Percentiles rank a stretch among this genome's conserved stretches.
Evolutionary conservation across 169 alveolate genomes (phyloP).

Genomic region (Blepharisma undulans): DNA sequence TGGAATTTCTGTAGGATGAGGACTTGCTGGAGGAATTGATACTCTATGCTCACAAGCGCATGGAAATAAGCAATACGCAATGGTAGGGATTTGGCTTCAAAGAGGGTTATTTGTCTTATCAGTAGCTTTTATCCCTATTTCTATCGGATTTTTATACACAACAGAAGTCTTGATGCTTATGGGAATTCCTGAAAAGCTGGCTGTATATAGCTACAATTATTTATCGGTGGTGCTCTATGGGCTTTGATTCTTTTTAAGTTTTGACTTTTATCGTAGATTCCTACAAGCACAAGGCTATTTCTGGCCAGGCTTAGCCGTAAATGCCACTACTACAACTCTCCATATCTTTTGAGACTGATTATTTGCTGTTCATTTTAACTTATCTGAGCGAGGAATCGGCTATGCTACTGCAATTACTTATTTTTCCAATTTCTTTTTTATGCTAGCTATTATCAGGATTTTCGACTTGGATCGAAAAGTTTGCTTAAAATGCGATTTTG

Average conservation of each 20-base stretch:
- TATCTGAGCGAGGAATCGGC: background rate
- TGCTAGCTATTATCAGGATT: background rate
- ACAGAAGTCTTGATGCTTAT: background rate
- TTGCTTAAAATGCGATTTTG: background rate
- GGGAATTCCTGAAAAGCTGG: background rate
- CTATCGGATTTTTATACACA: background rate
- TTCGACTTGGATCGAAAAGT: background rate
- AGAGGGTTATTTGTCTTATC: background rate
- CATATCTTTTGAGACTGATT: slow-evolving; percentile 16
- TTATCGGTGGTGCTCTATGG: background rate
- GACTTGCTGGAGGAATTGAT: slow-evolving; percentile 55
- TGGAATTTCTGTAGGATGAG: slow-evolving; percentile 41
- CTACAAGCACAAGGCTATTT: background rate
- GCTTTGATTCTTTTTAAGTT: slow-evolving; percentile 8
- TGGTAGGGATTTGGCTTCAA: slow-evolving; percentile 40
- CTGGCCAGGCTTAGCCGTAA: slow-evolving; percentile 12
- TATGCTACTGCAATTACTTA: slow-evolving; percentile 24
- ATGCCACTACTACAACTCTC: background rate
- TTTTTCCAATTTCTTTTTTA: background rate
- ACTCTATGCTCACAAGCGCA: slow-evolving; percentile 53
- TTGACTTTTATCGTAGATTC: background rate
- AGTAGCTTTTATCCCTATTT: background rate
- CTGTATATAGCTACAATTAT: background rate
- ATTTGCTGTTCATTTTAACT: background rate
- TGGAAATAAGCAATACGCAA: slow-evolving; percentile 42